Conservation (phyloP, 306 rosid genomes). For the Castanea crenata region DNA sequence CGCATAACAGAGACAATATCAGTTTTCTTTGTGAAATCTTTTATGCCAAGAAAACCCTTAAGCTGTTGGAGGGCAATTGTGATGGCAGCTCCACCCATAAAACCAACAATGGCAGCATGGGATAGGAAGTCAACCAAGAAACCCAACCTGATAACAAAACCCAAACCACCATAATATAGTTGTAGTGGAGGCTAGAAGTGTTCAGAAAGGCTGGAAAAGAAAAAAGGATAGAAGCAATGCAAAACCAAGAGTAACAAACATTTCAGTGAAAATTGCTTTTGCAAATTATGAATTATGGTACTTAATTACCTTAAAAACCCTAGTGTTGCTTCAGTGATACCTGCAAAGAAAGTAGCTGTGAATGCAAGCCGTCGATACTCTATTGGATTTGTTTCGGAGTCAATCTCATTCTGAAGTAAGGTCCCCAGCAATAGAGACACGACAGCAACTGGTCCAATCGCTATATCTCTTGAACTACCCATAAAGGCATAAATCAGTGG, state of each 20-base stretch:
- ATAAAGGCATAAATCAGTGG: slow-evolving; percentile 86
- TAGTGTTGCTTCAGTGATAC: slow-evolving; percentile 89
- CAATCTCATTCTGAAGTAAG: slow-evolving; percentile 65
- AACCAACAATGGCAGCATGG: slow-evolving; percentile 97
- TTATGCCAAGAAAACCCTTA: slow-evolving; percentile 88
- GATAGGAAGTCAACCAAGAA: slow-evolving; percentile 95
- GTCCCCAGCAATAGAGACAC: slow-evolving; percentile 92
- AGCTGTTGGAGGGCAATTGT: slow-evolving; percentile 98
- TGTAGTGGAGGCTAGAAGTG: neutral
- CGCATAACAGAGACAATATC: slow-evolving; percentile 71
- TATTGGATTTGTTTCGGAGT: slow-evolving; percentile 36
- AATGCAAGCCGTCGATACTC: slow-evolving; percentile 84
- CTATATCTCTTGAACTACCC: slow-evolving; percentile 99
- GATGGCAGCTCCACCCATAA: slow-evolving; percentile 99
- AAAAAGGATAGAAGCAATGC: neutral
- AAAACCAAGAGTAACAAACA: slow-evolving; percentile 3
- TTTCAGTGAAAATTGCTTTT: neutral
- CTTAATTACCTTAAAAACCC: slow-evolving; percentile 68
- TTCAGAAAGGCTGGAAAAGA: slow-evolving; percentile 4
- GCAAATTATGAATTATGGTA: neutral
- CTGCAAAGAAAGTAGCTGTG: slow-evolving; percentile 94
- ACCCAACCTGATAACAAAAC: slow-evolving; percentile 61
- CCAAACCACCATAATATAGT: neutral
- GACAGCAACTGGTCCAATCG: slow-evolving; percentile 96
- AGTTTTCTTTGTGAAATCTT: slow-evolving; percentile 62